Conservation (phyloP, 495 filamentous ascomycete genomes). For the Tuber borchii region DNA sequence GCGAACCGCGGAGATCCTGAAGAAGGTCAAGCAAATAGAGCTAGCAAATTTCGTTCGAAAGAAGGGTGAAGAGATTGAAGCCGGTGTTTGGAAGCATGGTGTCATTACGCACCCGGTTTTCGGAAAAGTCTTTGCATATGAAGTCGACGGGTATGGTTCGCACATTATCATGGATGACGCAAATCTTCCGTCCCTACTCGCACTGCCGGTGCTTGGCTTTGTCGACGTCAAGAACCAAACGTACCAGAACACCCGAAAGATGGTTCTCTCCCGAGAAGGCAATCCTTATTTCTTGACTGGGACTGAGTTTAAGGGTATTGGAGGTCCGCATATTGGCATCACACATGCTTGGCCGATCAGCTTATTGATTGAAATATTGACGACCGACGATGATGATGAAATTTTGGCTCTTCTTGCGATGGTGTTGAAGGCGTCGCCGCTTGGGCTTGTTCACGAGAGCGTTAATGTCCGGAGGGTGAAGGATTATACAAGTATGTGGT, state of each 20-base stretch:
- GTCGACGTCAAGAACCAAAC: slow-evolving; percentile 57
- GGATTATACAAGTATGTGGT: slow-evolving; percentile 67
- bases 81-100: slow-evolving; percentile 81
- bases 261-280: slow-evolving; percentile 69
- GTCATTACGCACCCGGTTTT: slow-evolving; percentile 76
- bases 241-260: slow-evolving; percentile 86
- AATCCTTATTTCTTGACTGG: slow-evolving; percentile 90
- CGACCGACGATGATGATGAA: slow-evolving; percentile 77
- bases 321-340: slow-evolving; percentile 72
- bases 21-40: slow-evolving; percentile 49
- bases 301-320: slow-evolving; percentile 76
- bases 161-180: slow-evolving; percentile 94
- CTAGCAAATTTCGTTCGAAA: slow-evolving; percentile 53
- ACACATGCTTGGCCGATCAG: slow-evolving; percentile 97
- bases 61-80: slow-evolving; percentile 63
- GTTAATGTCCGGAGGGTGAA: slow-evolving; percentile 69
- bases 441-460: slow-evolving; percentile 87
- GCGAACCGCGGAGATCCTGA: slow-evolving; percentile 63
- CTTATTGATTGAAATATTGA: slow-evolving; percentile 82
- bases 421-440: slow-evolving; percentile 63
- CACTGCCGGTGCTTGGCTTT: slow-evolving; percentile 83
- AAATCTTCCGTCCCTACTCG: slow-evolving; percentile 84
- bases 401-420: slow-evolving; percentile 63
- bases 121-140: slow-evolving; percentile 89
- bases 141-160: slow-evolving; percentile 93